Evolutionary conservation across 2,329 filamentous ascomycete species (phyloP).

Genomic region (Parafenestella ontariensis): DNA sequence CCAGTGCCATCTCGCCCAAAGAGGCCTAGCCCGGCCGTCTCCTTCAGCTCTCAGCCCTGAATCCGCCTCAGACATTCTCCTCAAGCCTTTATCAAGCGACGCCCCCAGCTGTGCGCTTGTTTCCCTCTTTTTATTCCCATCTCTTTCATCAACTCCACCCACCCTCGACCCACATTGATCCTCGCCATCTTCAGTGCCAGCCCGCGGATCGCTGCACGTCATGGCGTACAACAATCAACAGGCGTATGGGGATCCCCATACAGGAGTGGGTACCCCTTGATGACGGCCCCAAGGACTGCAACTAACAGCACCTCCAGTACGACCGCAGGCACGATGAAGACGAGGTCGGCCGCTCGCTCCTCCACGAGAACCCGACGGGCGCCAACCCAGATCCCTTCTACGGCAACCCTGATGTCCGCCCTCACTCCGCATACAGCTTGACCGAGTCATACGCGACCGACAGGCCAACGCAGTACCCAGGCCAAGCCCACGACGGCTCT

Average conservation of each 20-base stretch:
- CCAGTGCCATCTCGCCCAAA: conserved; percentile 2
- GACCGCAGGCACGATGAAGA: conserved; percentile 52
- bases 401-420: conserved; percentile 48
- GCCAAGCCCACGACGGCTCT: conserved; percentile 47
- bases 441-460: conserved; percentile 57
- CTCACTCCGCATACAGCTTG: conserved; percentile 56
- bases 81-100: conserved; percentile 32
- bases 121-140: conserved; percentile 1
- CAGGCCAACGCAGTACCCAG: conserved; percentile 38
- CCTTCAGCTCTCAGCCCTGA: conserved; percentile 25
- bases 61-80: conserved; percentile 26
- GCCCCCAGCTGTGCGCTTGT: conserved; percentile 33
- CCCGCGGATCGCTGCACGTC: conserved; percentile 38
- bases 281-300: neutral
- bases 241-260: conserved; percentile 47
- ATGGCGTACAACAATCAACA: conserved; percentile 49
- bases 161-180: conserved; percentile 18
- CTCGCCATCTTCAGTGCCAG: conserved; percentile 26
- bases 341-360: conserved; percentile 57
- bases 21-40: conserved; percentile 9
- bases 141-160: conserved; percentile 16
- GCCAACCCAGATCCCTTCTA: conserved; percentile 56
- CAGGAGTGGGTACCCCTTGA: conserved; percentile 38
- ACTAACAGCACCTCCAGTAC: conserved; percentile 38
- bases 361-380: conserved; percentile 57